Percentiles rank a stretch among this genome's conserved stretches.
These are phyloP conservation scores for Rusavskia elegans DNA, from an alignment of 495 filamentous ascomycete species.

Conservation along the genomic window DNA sequence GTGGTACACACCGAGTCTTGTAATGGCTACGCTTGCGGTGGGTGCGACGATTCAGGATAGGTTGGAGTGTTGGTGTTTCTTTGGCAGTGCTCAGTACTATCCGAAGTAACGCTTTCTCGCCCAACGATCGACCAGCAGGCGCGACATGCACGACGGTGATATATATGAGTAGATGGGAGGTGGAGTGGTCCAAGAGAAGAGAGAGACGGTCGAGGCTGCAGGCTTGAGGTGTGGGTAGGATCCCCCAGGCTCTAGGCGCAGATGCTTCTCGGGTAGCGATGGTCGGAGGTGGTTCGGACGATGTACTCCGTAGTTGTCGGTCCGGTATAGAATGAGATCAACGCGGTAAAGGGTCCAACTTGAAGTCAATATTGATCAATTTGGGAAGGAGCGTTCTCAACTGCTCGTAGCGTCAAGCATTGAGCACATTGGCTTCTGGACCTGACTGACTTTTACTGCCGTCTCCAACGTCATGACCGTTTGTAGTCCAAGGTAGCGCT, in stretches of 20 bases:
- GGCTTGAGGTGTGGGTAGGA: background rate
- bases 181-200: background rate
- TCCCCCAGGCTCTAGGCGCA: background rate
- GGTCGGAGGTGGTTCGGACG: too few relatives aligned
- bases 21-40: background rate
- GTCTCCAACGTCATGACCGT: too few relatives aligned
- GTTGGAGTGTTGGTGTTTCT: background rate
- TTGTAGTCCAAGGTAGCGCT: too few relatives aligned
- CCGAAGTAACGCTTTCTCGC: constrained; percentile 28
- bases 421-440: too few relatives aligned
- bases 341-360: too few relatives aligned
- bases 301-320: too few relatives aligned
- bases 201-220: background rate
- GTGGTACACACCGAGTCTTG: too few relatives aligned
- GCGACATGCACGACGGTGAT: constrained; percentile 25
- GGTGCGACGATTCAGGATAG: background rate
- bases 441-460: too few relatives aligned
- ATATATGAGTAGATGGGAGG: background rate
- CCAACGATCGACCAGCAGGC: constrained; percentile 27
- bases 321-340: too few relatives aligned
- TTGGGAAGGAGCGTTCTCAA: too few relatives aligned
- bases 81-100: constrained; percentile 10
- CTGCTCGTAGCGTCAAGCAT: too few relatives aligned
- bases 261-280: background rate
- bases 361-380: too few relatives aligned